A percentile compares a stretch with the other conserved stretches of the same genome.
Conservation (phyloP, 2,329 filamentous ascomycete genomes). For the Fusarium cyanostomum region DNA sequence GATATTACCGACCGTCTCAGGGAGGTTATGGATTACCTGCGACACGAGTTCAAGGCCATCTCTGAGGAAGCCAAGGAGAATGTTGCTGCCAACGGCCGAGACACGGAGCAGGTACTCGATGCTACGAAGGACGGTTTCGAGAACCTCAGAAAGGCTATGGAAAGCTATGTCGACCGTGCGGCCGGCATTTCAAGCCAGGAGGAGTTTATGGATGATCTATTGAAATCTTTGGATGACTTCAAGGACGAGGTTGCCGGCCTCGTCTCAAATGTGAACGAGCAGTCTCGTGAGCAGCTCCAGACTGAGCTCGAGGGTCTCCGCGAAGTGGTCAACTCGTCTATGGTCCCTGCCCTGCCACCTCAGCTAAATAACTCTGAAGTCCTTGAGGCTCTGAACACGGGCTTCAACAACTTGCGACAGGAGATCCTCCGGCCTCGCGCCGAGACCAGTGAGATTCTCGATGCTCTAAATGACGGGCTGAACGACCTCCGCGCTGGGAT, state of each 20-base stretch:
- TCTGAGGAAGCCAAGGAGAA: slow-evolving; percentile 78
- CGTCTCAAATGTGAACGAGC: slow-evolving; percentile 58
- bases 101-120: slow-evolving; percentile 89
- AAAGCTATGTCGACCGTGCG: slow-evolving; percentile 79
- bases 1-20: slow-evolving; percentile 66
- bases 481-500: slow-evolving; percentile 80
- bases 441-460: slow-evolving; percentile 87
- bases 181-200: slow-evolving; percentile 76
- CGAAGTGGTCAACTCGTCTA: slow-evolving; percentile 76
- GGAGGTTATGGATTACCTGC: slow-evolving; percentile 72
- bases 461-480: slow-evolving; percentile 89
- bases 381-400: slow-evolving; percentile 74
- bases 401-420: slow-evolving; percentile 77
- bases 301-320: slow-evolving; percentile 85
- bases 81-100: slow-evolving; percentile 78
- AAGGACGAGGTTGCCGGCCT: slow-evolving; percentile 73
- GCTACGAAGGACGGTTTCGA: slow-evolving; percentile 89
- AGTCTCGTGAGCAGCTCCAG: slow-evolving; percentile 72
- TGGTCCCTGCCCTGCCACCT: slow-evolving; percentile 64
- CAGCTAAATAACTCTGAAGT: slow-evolving; percentile 68
- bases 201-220: slow-evolving; percentile 77
- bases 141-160: slow-evolving; percentile 80
- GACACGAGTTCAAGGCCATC: slow-evolving; percentile 66
- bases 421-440: slow-evolving; percentile 75
- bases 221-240: slow-evolving; percentile 72